Percentiles rank a stretch among this genome's conserved stretches.
phyloP scores from a whole-genome alignment of 176 grass and related monocot genomes.

The Areca catechu region DNA sequence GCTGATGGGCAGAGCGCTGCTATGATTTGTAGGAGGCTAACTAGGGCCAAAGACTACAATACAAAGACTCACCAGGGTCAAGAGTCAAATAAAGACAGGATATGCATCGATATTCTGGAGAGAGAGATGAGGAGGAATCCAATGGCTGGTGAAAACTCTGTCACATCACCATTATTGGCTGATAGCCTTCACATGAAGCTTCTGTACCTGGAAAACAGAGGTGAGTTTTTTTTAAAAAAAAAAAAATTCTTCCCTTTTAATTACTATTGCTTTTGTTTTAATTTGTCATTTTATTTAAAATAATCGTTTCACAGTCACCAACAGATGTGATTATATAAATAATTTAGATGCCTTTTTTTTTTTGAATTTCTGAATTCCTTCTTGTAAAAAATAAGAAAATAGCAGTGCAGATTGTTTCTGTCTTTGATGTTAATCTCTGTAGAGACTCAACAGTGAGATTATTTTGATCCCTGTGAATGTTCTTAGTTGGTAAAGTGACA shows the following conservation, averaged over 20 bases:
- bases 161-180: conserved; percentile 83
- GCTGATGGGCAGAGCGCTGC: conserved; percentile 60
- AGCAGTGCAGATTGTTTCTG: too few relatives aligned
- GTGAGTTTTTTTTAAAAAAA: conserved; percentile 28
- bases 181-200: conserved; percentile 91
- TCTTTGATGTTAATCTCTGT: too few relatives aligned
- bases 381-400: too few relatives aligned
- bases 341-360: too few relatives aligned
- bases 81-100: conserved; percentile 92
- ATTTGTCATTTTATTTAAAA: background rate
- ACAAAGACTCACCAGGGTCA: conserved; percentile 57
- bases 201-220: conserved; percentile 97
- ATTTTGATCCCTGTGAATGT: too few relatives aligned
- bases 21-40: conserved; percentile 73
- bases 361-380: too few relatives aligned
- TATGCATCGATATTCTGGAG: conserved; percentile 91
- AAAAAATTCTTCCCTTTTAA: background rate
- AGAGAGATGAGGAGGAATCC: conserved; percentile 85
- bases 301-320: too few relatives aligned
- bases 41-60: conserved; percentile 69
- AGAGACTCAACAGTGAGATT: too few relatives aligned
- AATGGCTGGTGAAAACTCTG: conserved; percentile 60
- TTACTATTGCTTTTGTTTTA: background rate
- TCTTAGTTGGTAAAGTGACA: too few relatives aligned
- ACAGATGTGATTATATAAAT: too few relatives aligned